A percentile compares a stretch with the other conserved stretches of the same genome.
Conservation (phyloP, 2,329 filamentous ascomycete genomes). For the Xylariomycetidae sp. region DNA sequence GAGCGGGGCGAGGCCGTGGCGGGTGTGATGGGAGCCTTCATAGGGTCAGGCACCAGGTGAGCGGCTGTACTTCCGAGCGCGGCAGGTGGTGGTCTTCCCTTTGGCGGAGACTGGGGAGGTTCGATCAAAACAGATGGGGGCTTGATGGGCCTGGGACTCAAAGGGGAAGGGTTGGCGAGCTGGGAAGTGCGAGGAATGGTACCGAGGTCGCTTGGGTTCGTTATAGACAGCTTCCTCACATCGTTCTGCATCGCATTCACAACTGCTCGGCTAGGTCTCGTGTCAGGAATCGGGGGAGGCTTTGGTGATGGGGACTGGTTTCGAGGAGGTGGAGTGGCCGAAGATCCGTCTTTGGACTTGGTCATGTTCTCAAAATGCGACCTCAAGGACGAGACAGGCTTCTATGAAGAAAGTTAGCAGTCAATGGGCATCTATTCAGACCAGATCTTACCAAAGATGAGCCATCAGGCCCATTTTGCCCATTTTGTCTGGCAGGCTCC, state of each 20-base stretch:
- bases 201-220: slow-evolving; percentile 14
- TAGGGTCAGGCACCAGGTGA: slow-evolving; percentile 42
- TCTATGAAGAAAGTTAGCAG: slow-evolving; percentile 43
- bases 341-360: slow-evolving; percentile 37
- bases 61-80: slow-evolving; percentile 36
- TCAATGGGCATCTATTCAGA: no score
- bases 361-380: slow-evolving; percentile 79
- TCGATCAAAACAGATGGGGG: slow-evolving; percentile 65
- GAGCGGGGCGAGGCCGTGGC: slow-evolving; percentile 35
- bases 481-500: slow-evolving; percentile 39
- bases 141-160: slow-evolving; percentile 38
- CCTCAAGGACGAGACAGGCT: slow-evolving; percentile 75
- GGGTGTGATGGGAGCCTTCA: slow-evolving; percentile 37
- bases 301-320: slow-evolving; percentile 29
- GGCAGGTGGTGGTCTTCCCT: slow-evolving; percentile 33
- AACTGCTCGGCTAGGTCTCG: slow-evolving; percentile 24
- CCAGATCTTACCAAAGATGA: slow-evolving; percentile 71
- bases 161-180: slow-evolving; percentile 38
- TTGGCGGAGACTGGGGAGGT: slow-evolving; percentile 66
- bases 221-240: slow-evolving; percentile 21
- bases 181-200: slow-evolving; percentile 37
- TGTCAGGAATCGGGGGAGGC: slow-evolving; percentile 27
- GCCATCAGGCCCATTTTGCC: slow-evolving; percentile 63
- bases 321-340: slow-evolving; percentile 27
- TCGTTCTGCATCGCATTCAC: slow-evolving; percentile 18